phyloP scores from a whole-genome alignment of 1,139 yeast species.

The Yamadazyma oceani region DNA sequence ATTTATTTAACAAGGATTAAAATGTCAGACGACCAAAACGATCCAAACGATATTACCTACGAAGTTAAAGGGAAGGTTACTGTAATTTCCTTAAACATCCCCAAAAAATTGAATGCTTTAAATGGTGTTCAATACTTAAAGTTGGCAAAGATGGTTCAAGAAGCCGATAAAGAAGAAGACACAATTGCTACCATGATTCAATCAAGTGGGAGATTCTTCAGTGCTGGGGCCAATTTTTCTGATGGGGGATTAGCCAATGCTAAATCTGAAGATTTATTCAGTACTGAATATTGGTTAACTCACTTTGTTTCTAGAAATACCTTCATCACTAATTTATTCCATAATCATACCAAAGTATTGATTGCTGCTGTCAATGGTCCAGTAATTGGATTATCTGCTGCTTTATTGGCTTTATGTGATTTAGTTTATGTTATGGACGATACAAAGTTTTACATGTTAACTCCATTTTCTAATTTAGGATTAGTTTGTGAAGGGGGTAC shows the following conservation, averaged over 20 bases:
- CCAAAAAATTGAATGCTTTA: slow-evolving; percentile 66
- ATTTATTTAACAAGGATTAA: background rate
- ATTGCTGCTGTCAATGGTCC: slow-evolving; percentile 86
- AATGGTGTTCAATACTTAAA: slow-evolving; percentile 64
- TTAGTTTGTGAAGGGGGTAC: slow-evolving; percentile 84
- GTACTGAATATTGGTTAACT: slow-evolving; percentile 57
- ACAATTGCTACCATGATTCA: slow-evolving; percentile 69
- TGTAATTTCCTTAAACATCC: slow-evolving; percentile 67
- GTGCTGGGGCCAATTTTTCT: slow-evolving; percentile 80
- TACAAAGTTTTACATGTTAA: slow-evolving; percentile 54
- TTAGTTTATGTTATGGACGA: slow-evolving; percentile 69
- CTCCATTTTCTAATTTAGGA: slow-evolving; percentile 84
- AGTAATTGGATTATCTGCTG: slow-evolving; percentile 77
- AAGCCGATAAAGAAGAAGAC: slow-evolving; percentile 66
- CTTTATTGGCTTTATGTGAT: slow-evolving; percentile 74
- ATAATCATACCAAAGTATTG: slow-evolving; percentile 70
- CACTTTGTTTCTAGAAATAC: slow-evolving; percentile 70
- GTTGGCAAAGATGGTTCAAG: slow-evolving; percentile 59
- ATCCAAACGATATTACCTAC: slow-evolving; percentile 41
- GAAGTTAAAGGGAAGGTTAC: slow-evolving; percentile 57
- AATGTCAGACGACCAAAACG: slow-evolving; percentile 4
- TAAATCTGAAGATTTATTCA: slow-evolving; percentile 29
- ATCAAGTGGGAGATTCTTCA: slow-evolving; percentile 73
- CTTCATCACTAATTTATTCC: slow-evolving; percentile 65
- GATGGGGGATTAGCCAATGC: slow-evolving; percentile 27